A percentile compares a stretch with the other conserved stretches of the same genome.
These are phyloP conservation scores for Trametes cingulata DNA, from an alignment of 768 basidiomycete species.

Conservation along the genomic window DNA sequence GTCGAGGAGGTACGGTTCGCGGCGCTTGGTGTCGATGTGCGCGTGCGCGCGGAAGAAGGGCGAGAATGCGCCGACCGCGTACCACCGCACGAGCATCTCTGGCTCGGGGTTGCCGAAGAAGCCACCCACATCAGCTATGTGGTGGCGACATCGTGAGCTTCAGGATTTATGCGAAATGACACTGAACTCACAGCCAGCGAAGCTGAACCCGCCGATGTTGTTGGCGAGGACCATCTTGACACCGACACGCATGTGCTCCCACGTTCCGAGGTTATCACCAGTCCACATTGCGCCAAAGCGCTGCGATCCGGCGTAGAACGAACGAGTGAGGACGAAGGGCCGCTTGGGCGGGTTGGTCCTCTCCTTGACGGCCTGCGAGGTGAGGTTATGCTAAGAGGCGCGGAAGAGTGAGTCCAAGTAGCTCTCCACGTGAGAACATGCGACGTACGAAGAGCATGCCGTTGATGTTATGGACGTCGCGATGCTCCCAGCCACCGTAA, in stretches of 20 bases:
- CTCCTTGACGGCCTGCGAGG: conserved; percentile 72
- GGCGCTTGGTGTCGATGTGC: conserved; percentile 95
- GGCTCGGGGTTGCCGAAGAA: conserved; percentile 97
- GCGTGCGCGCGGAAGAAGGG: conserved; percentile 99
- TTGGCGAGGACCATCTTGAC: conserved; percentile 92
- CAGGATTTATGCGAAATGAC: neutral
- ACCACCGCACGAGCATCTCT: conserved; percentile 97
- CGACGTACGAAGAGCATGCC: conserved; percentile 84
- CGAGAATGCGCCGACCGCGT: conserved; percentile 90
- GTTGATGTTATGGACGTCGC: conserved; percentile 96
- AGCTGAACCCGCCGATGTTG: conserved; percentile 88
- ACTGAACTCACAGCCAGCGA: conserved; percentile 75
- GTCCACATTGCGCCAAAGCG: conserved; percentile 99
- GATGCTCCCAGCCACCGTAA: conserved; percentile 95
- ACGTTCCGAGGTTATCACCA: conserved; percentile 95
- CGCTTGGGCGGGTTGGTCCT: conserved; percentile 77
- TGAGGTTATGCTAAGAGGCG: conserved; percentile 70
- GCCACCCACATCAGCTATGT: conserved; percentile 92
- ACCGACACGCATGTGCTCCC: conserved; percentile 96
- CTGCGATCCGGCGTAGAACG: conserved; percentile 95
- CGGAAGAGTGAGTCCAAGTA: neutral
- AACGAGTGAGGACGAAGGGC: conserved; percentile 93
- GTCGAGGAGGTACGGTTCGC: conserved; percentile 91
- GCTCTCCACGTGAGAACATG: neutral
- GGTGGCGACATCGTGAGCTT: neutral